Conservation (phyloP, 805 yeast genomes). For the Brettanomyces nanus region DNA sequence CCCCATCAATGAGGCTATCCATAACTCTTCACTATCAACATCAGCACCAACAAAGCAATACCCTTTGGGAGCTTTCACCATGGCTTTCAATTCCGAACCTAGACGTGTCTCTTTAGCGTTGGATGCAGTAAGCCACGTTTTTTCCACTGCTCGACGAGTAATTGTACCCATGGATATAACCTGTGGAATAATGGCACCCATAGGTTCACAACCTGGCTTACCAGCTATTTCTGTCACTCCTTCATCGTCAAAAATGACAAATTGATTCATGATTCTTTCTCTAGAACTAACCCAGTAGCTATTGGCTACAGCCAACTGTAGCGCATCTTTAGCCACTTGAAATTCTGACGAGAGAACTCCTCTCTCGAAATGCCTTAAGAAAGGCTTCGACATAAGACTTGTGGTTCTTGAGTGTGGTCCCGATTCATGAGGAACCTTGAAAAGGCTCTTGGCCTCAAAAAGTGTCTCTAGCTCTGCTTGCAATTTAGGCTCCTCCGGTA, state of each 20-base stretch:
- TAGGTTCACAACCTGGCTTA: slow-evolving; percentile 4
- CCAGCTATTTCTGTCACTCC: slow-evolving; percentile 8
- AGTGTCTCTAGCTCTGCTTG: slow-evolving; percentile 5
- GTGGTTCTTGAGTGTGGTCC: slow-evolving; percentile 73
- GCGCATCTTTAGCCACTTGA: slow-evolving; percentile 66
- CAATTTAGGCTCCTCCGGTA: slow-evolving; percentile 9
- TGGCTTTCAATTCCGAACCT: slow-evolving; percentile 89
- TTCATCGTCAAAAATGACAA: slow-evolving; percentile 57
- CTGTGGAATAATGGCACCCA: slow-evolving; percentile 78
- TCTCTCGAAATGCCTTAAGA: slow-evolving; percentile 61
- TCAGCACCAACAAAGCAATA: slow-evolving; percentile 96
- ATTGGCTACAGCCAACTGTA: slow-evolving; percentile 68
- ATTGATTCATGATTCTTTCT: slow-evolving; percentile 74
- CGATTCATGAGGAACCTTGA: slow-evolving; percentile 83
- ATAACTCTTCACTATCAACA: slow-evolving; percentile 95
- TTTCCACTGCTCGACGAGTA: slow-evolving; percentile 93
- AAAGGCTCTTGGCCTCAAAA: slow-evolving; percentile 22
- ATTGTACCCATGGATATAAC: slow-evolving; percentile 93
- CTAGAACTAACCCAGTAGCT: slow-evolving; percentile 93
- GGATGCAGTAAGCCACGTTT: slow-evolving; percentile 96
- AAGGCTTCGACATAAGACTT: slow-evolving; percentile 69
- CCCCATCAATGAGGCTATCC: slow-evolving; percentile 96
- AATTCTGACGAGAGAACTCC: slow-evolving; percentile 65
- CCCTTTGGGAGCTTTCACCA: slow-evolving; percentile 80
- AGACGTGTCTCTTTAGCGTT: slow-evolving; percentile 80